Conservation (phyloP, 768 basidiomycete genomes). For the Suillus subalutaceus region DNA sequence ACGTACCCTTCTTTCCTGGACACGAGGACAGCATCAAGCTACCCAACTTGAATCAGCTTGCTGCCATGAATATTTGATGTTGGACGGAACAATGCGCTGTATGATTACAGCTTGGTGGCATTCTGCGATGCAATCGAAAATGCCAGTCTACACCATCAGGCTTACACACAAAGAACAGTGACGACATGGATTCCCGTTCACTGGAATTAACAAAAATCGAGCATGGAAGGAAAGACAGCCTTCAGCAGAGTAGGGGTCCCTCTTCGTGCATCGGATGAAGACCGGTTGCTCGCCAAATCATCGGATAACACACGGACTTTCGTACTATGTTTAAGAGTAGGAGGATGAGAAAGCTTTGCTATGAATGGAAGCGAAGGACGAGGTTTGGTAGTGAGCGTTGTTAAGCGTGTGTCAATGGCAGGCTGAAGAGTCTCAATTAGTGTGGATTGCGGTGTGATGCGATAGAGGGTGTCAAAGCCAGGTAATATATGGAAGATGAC, state of each 20-base stretch:
- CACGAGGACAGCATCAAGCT: conserved; percentile 90
- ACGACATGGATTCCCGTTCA: not conserved
- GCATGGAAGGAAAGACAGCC: conserved; percentile 13
- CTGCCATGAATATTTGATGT: conserved; percentile 13
- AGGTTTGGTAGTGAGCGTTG: conserved; percentile 12
- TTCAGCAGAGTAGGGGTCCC: conserved; percentile 7
- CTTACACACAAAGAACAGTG: not conserved
- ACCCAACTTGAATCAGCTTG: conserved; percentile 51
- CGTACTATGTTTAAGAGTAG: not conserved
- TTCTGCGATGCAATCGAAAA: not conserved
- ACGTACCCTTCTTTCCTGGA: conserved; percentile 88
- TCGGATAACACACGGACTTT: not conserved
- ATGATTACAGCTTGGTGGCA: conserved; percentile 13
- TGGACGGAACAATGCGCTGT: conserved; percentile 14
- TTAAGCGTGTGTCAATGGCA: conserved; percentile 21
- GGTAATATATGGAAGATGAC: no score
- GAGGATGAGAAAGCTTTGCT: not conserved
- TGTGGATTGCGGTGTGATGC: no score
- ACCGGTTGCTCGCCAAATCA: not conserved
- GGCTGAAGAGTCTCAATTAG: conserved; percentile 17
- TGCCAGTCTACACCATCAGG: not conserved
- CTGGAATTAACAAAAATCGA: conserved; percentile 14
- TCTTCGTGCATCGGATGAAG: not conserved
- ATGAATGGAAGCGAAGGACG: not conserved
- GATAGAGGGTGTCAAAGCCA: no score